phyloP scores from a whole-genome alignment of 2,329 filamentous ascomycete species.

The Penicillium sp. region DNA sequence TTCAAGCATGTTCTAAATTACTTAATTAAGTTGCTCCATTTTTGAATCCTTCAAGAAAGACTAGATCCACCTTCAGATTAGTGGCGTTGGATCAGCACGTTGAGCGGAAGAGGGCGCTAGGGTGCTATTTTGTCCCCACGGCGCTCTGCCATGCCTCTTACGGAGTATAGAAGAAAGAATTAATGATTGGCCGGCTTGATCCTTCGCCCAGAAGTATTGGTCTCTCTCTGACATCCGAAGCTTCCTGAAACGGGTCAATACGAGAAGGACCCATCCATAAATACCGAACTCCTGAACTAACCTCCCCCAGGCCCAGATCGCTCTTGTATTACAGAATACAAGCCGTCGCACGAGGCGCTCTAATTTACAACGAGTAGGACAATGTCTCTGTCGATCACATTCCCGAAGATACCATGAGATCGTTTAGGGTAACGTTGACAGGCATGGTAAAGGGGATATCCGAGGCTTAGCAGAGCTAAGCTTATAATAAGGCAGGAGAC shows the following conservation, averaged over 20 bases:
- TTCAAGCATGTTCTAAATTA: background rate
- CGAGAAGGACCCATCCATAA: background rate
- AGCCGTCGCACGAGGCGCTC: background rate
- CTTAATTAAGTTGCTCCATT: background rate
- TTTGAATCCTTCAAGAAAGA: background rate
- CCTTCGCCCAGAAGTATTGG: background rate
- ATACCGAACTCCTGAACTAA: background rate
- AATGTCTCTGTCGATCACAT: slow-evolving; percentile 11
- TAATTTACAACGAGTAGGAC: background rate
- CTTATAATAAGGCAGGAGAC: background rate
- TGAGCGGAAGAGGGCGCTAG: slow-evolving; percentile 5
- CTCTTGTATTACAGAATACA: background rate
- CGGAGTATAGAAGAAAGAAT: background rate
- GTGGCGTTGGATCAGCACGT: slow-evolving; percentile 18
- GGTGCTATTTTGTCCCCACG: slow-evolving; percentile 4
- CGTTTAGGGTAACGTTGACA: background rate
- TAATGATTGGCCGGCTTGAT: background rate
- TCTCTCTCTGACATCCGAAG: background rate
- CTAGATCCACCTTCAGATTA: slow-evolving; percentile 9
- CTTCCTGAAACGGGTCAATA: slow-evolving; percentile 3
- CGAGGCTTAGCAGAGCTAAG: background rate
- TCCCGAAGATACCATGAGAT: background rate
- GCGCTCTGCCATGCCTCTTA: background rate
- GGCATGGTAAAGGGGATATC: background rate
- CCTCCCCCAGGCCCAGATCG: background rate